Evolutionary conservation across 2,329 filamentous ascomycete species (phyloP), one percentile per base, ranked within the genome.

Genomic region (Penicillium paneum): DNA sequence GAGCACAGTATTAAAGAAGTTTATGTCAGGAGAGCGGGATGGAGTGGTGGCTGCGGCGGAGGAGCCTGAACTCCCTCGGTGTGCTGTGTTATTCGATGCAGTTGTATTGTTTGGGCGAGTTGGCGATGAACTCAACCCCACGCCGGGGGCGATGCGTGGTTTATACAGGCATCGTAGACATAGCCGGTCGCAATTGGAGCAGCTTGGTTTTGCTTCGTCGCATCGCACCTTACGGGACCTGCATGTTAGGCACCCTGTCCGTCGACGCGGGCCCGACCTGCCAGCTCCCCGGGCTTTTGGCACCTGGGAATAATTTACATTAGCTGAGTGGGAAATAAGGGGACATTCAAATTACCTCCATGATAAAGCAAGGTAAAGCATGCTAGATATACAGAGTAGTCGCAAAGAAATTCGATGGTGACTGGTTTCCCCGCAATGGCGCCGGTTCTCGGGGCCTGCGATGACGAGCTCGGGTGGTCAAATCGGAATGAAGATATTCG

Each of bases 201-300:
- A 73, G 32, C 59, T 61, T 7, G 71, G 70, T 49, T 71, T 72
- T 8, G 59, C 36, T 52, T 73, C 69, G 52, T 71, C 69, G 54
- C 70, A 72, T 45, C 68, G 68, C 26, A 72, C 70, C 54, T 72
- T 72, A 46, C 70, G 68, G 28, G 67, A 62, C 43, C 70, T 62
- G 54, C 70, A 72, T 46, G 70, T 72, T 47, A 71, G 50, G 49
- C 70, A 72, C 24, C 70, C 70, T 11, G 69, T 71, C 44, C 68
- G 62, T 41, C 68, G 63, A 40, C 70, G 70, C 31, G 70, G 70
- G 32, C 70, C 70, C 39, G 70, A 71, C 36, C 70, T 64, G 44
- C 70, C 70, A 48, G 64, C 56, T 52, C 70, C 69, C 53, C 65
- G 68, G 52, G 69, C 67, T 64, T 59, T 63, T 52, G 65, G 66